Base-by-base conservation (phyloP, 2,329 filamentous ascomycete genomes). In the Neonectria neomacrospora region DNA sequence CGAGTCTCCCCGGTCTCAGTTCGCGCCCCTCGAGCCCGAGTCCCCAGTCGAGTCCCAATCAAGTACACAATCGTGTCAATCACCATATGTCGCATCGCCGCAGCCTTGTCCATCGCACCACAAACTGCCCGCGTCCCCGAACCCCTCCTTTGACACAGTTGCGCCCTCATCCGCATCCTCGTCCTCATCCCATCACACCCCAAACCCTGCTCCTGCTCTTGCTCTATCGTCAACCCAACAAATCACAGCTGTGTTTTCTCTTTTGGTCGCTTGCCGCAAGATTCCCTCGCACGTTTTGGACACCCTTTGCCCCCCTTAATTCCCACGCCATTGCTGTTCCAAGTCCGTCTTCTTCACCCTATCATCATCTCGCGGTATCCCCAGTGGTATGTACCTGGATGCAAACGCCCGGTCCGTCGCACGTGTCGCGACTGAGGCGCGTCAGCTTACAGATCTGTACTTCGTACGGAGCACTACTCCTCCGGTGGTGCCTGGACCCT, bases 401-500 rank as follows among this genome's bases (percentile, higher is more conserved):
- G 32, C 32, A 34, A 52, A 45, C 37, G 37, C 37, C 42, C 55
- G 51, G 22, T 58, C 41, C 39, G 54, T 32, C 48, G 32, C 44
- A 14, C 44, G 44, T 45, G 57, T 56, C 57, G 53, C 57, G 28
- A 61, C 30, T 41, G 52, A 52, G 54, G 44, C 56, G 61, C 26
- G 48, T 62, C 54, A 62, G 54, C 60, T 57, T 47, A 61, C 47
- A 48, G 34, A 50, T 37, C 5, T 8, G n/a, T 26, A 26, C 23
- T 26, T 6, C n/a, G n/a, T 26, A 37, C 63, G 67, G 64, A 66
- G 67, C 61, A 34, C 26, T 52, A 51, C 66, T 70, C 66, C 66
- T 70, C 66, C 66, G 64, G 61, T 66, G 66, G 61, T 66, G 52
- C 68, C 63, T 71, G 68, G 71, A 74, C 74, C 74, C 70, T 74